phyloP scores from a whole-genome alignment of 371 early-diverging fungal species.

The Scutellospora calospora region DNA sequence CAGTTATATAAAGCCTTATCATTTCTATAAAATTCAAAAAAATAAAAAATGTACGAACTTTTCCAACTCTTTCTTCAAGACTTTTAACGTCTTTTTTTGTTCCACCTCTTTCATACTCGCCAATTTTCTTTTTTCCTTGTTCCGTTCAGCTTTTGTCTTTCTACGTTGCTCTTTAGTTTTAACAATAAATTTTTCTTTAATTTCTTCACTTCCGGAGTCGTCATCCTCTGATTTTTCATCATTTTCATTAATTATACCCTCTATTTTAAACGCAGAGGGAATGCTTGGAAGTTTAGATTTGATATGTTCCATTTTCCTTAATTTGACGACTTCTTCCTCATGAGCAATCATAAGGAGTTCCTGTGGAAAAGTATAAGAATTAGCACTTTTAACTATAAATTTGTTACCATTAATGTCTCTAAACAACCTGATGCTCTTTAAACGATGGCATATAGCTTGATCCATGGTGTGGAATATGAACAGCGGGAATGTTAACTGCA shows the following conservation, averaged over 20 bases:
- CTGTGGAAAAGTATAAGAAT: conserved; percentile 22
- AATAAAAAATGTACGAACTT: conserved; percentile 49
- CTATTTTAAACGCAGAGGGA: conserved; percentile 49
- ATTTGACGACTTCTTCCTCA: conserved; percentile 60
- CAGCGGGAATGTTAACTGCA: conserved; percentile 65
- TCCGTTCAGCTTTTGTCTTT: conserved; percentile 55
- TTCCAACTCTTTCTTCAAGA: conserved; percentile 45
- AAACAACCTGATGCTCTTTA: conserved; percentile 75
- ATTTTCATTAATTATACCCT: conserved; percentile 47
- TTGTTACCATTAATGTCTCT: too few relatives aligned
- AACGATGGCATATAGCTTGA: conserved; percentile 90
- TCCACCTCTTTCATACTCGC: conserved; percentile 56
- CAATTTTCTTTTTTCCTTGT: conserved; percentile 54
- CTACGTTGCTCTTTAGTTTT: conserved; percentile 53
- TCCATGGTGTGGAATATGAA: conserved; percentile 83
- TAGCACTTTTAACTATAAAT: too few relatives aligned
- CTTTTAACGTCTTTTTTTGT: conserved; percentile 57
- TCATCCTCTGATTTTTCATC: conserved; percentile 66
- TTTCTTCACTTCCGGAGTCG: conserved; percentile 58
- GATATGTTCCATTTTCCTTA: conserved; percentile 59
- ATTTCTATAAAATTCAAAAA: neutral
- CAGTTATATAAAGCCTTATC: neutral
- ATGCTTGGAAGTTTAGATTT: conserved; percentile 57
- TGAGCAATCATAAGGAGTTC: conserved; percentile 56
- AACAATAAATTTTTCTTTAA: conserved; percentile 46